Conservation (phyloP, 1,284 basidiomycete species). For the Malassezia brasiliensis region DNA sequence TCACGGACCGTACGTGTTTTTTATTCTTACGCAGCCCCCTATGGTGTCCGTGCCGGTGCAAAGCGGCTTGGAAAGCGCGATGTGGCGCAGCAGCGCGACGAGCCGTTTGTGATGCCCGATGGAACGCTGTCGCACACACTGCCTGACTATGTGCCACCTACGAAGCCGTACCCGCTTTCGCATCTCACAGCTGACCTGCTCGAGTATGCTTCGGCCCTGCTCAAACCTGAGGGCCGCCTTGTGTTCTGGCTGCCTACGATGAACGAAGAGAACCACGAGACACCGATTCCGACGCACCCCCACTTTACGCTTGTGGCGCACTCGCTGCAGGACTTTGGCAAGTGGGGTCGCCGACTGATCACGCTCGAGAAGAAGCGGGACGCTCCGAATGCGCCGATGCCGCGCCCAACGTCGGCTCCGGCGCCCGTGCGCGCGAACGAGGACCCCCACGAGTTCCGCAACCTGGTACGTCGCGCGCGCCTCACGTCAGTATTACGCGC, state of each 20-base stretch:
- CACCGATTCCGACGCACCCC: constrained; percentile 15
- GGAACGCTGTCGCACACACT: constrained; percentile 26
- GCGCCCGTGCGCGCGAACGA: constrained; percentile 26
- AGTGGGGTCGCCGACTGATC: constrained; percentile 65
- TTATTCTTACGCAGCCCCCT: constrained; percentile 49
- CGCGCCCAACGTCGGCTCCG: neutral
- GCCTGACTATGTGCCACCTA: constrained; percentile 56
- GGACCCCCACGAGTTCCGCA: constrained; percentile 33
- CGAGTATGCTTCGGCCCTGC: constrained; percentile 67
- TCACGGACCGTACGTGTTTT: constrained; percentile 25
- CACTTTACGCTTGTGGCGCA: constrained; percentile 60
- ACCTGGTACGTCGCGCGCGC: constrained; percentile 16
- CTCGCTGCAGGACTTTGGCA: constrained; percentile 85
- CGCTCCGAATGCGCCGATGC: neutral
- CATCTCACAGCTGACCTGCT: constrained; percentile 73
- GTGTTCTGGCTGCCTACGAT: constrained; percentile 61
- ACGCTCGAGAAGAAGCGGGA: constrained; percentile 34
- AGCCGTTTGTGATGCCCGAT: constrained; percentile 43
- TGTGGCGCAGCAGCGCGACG: constrained; percentile 43
- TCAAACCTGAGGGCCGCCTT: constrained; percentile 74
- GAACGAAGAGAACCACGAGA: constrained; percentile 29
- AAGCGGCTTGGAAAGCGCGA: constrained; percentile 72
- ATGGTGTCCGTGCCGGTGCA: constrained; percentile 91
- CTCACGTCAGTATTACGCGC: constrained; percentile 5
- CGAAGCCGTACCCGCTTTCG: constrained; percentile 83